phyloP scores from a whole-genome alignment of 2,329 filamentous ascomycete genomes.

The Colletotrichum magnum region DNA sequence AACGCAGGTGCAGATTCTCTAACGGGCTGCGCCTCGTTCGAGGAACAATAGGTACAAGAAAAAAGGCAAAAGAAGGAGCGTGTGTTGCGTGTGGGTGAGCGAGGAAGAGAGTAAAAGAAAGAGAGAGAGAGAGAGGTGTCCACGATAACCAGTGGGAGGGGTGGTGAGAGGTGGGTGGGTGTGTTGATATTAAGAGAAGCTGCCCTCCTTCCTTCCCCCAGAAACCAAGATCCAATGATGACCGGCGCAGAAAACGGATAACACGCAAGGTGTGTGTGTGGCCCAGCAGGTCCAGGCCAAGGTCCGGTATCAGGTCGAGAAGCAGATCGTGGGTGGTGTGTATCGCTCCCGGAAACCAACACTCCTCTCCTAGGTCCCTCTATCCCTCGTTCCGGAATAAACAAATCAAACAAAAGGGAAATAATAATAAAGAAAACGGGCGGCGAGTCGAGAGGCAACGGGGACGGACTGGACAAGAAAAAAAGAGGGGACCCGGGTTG shows the following conservation, averaged over 20 bases:
- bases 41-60: neutral
- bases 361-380: too few species aligned
- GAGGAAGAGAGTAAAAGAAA: too few species aligned
- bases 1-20: neutral
- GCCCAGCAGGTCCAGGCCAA: neutral
- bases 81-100: too few species aligned
- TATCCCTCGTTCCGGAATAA: too few species aligned
- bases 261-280: neutral
- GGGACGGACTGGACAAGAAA: neutral
- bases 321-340: neutral
- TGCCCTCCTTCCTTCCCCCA: neutral
- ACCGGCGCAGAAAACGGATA: neutral
- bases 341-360: neutral
- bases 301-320: neutral
- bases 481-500: neutral
- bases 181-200: slow-evolving; percentile 5
- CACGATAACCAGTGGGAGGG: too few species aligned
- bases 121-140: too few species aligned
- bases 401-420: too few species aligned
- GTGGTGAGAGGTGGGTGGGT: neutral
- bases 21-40: neutral
- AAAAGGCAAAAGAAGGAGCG: too few species aligned
- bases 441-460: neutral
- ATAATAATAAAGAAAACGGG: too few species aligned
- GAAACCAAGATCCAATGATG: neutral